phyloP scores from a whole-genome alignment of 2,329 filamentous ascomycete genomes.

The Endoconidiophora polonica region DNA sequence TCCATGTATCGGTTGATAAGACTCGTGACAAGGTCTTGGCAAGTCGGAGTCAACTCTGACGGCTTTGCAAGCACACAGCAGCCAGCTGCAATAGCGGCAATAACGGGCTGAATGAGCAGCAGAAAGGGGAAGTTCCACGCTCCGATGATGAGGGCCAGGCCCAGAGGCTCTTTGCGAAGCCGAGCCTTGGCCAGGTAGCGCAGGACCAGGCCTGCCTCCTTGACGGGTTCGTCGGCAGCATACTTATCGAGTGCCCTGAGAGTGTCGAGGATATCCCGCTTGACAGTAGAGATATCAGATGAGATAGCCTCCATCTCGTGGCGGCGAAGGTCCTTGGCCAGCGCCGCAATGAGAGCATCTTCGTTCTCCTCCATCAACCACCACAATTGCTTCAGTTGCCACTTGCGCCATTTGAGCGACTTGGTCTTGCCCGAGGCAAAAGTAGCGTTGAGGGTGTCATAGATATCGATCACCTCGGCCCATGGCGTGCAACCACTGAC shows the following conservation, averaged over 20 bases:
- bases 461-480: background rate
- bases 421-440: conserved; percentile 20
- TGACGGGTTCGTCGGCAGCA: conserved; percentile 21
- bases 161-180: conserved; percentile 27
- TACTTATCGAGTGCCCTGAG: conserved; percentile 25
- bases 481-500: background rate
- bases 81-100: conserved; percentile 28
- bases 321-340: conserved; percentile 19
- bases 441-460: conserved; percentile 12
- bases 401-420: conserved; percentile 21
- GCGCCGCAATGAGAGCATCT: conserved; percentile 16
- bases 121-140: conserved; percentile 31
- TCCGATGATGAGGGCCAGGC: conserved; percentile 27
- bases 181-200: conserved; percentile 19
- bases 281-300: conserved; percentile 19
- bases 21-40: conserved; percentile 23
- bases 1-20: conserved; percentile 28
- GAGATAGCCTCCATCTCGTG: conserved; percentile 18
- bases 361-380: conserved; percentile 22
- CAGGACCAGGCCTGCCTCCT: conserved; percentile 17
- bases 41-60: conserved; percentile 22
- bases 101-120: conserved; percentile 22
- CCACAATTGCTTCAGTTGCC: conserved; percentile 23
- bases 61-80: conserved; percentile 27
- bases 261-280: conserved; percentile 22